Base-by-base conservation (phyloP, 306 rosid genomes). In the Sphenostylis stenocarpa region DNA sequence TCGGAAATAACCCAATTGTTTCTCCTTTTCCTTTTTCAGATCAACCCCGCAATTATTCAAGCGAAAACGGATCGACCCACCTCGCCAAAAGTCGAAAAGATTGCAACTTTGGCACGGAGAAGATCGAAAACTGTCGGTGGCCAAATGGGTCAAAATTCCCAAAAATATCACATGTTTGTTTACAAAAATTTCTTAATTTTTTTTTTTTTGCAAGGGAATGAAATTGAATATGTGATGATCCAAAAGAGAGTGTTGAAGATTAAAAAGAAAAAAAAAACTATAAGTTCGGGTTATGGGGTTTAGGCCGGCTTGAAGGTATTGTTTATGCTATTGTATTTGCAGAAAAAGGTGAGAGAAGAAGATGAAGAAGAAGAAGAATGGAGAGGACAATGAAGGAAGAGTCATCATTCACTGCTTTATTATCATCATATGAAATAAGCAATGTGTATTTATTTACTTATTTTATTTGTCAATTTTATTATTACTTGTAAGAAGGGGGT, bases 1-100 rank as follows among this genome's bases (percentile, higher is more conserved):
- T 70, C 21, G 21, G 60, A 75, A 49, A 79, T 67, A 13, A 43
- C 58, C 65, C 24, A 73, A 63, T 36, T 71, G 0, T 55, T 41
- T 57, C 13, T 43, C 6, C 70, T 58, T 19, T 16, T 3, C 71
- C 44, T 31, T 39, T 73, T 72, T 43, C 57, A 77, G 83, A 87
- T 88, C 91, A 75, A 83, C 72, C 69, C 84, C 83, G 44, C 7
- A 36, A 82, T 61, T 63, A 71, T 65, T 69, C 45, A 0, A 75
- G 19, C 81, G 21, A 78, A 81, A 75, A 51, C 81, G 73, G 84
- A 90, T 88, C 91, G 70, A 86, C 84, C 88, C 86, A 86, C 63
- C 78, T 26, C 60, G 31, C 12, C 4, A 62, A 80, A 67, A 55
- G 9, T 19, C 33, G 28, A 45, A 76, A 67, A 67, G 72, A 2